Base-by-base conservation (phyloP, 306 rosid genomes). In the Cicer yamashitae region DNA sequence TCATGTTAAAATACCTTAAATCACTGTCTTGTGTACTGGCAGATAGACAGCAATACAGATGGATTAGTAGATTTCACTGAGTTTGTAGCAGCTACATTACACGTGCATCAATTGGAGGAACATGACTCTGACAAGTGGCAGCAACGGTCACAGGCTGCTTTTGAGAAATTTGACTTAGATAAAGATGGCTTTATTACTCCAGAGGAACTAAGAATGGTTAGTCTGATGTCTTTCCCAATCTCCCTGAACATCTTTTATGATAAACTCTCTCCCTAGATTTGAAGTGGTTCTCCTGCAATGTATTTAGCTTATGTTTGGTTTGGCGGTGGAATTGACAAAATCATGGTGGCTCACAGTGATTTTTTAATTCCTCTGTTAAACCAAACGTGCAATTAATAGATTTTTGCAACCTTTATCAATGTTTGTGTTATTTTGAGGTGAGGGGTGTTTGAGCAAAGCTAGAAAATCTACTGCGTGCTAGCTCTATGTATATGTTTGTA, bases 21-120 rank as follows among this genome's bases (percentile, higher is more conserved):
- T 61, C 48, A 38, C 5, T 52, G 37, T 74, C 64, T 77, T 41
- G 50, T 56, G 70, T 65, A 74, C 57, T 80, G 39, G 85, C 89
- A 96, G 99, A 96, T 96, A 18, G 99, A 96, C 77, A 76, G 90
- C 88, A 96, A 96, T 80, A 96, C 99, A 20, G 99, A 96, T 58
- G 99, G 99, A 61, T 91, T 96, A 74, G 98, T 96, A 74, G 99
- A 96, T 86, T 96, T 92, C 84, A 62, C 92, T 0, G 99, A 96
- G 86, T 96, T 96, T 68, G 98, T 96, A 1, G 98, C 99, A 43
- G 99, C 99, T 66, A 84, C 98, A 22, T 81, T 96, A 39, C 99
- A 88, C 20, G 99, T 96, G 76, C 97, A 90, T 84, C 99, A 96
- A 71, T 82, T 96, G 83, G 99, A 96, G 79, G 98, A 96, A 82